Conservation (phyloP, 148 eudicot species). For the Pouteria glomerata region DNA sequence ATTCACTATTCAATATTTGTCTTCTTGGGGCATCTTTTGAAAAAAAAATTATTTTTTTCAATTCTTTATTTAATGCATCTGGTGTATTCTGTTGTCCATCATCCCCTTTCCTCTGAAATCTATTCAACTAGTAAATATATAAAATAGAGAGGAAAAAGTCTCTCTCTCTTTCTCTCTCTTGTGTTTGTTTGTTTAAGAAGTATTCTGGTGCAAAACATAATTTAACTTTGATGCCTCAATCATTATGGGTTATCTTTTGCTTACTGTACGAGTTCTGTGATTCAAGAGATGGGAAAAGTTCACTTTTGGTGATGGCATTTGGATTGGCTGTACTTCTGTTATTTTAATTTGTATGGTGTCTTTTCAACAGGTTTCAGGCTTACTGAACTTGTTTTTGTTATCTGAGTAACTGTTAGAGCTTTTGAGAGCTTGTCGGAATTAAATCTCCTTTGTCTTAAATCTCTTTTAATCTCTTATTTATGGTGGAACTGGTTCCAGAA, state of each 20-base stretch:
- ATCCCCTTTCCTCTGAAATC: too few species aligned
- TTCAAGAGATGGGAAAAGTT: neutral
- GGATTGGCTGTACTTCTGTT: neutral
- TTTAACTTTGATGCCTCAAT: neutral
- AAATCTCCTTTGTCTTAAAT: neutral
- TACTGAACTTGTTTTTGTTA: neutral
- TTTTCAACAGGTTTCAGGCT: neutral
- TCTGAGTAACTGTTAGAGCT: neutral
- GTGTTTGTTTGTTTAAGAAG: neutral
- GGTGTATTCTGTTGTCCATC: neutral
- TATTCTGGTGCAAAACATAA: neutral
- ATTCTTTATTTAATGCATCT: neutral
- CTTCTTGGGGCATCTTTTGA: too few species aligned
- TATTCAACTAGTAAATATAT: too few species aligned
- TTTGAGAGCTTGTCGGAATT: neutral
- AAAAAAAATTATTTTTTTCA: neutral
- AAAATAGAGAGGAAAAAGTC: neutral
- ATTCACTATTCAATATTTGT: too few species aligned
- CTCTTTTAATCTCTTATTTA: neutral
- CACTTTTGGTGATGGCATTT: neutral
- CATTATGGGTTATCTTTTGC: neutral
- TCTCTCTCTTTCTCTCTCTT: neutral
- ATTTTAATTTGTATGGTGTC: too few species aligned
- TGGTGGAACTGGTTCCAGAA: neutral
- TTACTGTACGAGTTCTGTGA: constrained; percentile 1